Conservation (phyloP, 306 rosid genomes). For the Abrus precatorius region DNA sequence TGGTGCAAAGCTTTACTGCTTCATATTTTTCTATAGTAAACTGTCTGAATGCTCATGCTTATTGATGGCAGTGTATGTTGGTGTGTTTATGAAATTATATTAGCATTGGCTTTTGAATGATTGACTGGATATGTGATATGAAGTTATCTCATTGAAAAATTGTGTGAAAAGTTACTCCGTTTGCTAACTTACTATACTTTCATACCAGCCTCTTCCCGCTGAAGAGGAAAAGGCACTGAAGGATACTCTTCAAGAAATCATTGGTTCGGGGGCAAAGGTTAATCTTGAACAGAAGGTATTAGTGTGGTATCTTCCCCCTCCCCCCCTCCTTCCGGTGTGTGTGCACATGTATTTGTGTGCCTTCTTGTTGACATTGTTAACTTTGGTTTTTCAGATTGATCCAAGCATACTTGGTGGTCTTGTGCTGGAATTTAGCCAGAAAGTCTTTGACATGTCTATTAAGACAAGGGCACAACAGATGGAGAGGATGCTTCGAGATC, state of each 20-base stretch:
- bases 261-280: constrained; percentile 83
- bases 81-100: constrained; percentile 12
- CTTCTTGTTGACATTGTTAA: constrained; percentile 2
- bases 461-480: constrained; percentile 86
- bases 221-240: constrained; percentile 92
- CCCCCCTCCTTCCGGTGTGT: too few species aligned
- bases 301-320: not conserved
- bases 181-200: constrained; percentile 35
- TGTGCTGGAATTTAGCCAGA: constrained; percentile 79
- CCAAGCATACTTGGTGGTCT: constrained; percentile 88
- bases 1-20: constrained; percentile 20
- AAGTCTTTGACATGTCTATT: constrained; percentile 93
- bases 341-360: not conserved
- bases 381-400: constrained; percentile 71
- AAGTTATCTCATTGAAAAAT: constrained; percentile 7
- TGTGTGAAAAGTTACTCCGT: constrained; percentile 7
- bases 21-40: not conserved
- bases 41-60: constrained; percentile 1
- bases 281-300: constrained; percentile 85
- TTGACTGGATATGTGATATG: constrained; percentile 23
- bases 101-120: constrained; percentile 29
- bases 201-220: constrained; percentile 79
- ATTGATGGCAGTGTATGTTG: not conserved
- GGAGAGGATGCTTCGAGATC: constrained; percentile 95
- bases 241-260: constrained; percentile 78